Base-by-base conservation (phyloP, 805 yeast genomes). In the Blastobotrys americana region DNA sequence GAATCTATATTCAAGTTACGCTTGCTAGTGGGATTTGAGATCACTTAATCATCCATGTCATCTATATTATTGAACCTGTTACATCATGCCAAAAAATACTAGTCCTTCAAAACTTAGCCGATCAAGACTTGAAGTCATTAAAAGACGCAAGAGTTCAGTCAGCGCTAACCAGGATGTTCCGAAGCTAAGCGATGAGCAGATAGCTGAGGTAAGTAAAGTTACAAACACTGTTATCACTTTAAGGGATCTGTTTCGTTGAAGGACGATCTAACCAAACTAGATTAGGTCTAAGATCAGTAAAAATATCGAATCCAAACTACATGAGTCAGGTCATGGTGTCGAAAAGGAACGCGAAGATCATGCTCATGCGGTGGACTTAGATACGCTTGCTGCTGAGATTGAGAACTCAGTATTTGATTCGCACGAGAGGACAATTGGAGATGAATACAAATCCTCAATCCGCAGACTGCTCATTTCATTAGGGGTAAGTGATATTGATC, bases 381-480 rank as follows among this genome's bases (percentile, higher is more conserved):
- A n/a, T n/a, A n/a, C n/a, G n/a, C n/a, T n/a, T n/a, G 31, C 31
- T 8, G 31, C 8, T 8, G 31, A 13, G 10, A 25, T 25, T 13
- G 31, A 25, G 31, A 8, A 13, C 8, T 8, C 31, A 8, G 31
- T 25, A 8, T 25, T 25, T 25, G 31, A 8, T 13, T 25, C 31
- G 31, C 8, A 13, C 31, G 13, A 25, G 13, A 13, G 13, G 31
- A n/a, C n/a, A n/a, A 25, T 25, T 25, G 31, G 31, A 25, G 31
- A 25, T 25, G 31, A 25, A 25, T 25, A 25, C 31, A 25, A 25
- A 13, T 8, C 57, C 8, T 50, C 52, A 16, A 59, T 63, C 46
- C 54, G 69, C 4, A 48, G 60, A 21, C 49, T 61, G 3, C 52
- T 56, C 16, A 47, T 53, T 9, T 49, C 60, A 4, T 47, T 65